Evolutionary conservation across 768 basidiomycete genomes (phyloP).

Genomic region (Cystofilobasidium capitatum): DNA sequence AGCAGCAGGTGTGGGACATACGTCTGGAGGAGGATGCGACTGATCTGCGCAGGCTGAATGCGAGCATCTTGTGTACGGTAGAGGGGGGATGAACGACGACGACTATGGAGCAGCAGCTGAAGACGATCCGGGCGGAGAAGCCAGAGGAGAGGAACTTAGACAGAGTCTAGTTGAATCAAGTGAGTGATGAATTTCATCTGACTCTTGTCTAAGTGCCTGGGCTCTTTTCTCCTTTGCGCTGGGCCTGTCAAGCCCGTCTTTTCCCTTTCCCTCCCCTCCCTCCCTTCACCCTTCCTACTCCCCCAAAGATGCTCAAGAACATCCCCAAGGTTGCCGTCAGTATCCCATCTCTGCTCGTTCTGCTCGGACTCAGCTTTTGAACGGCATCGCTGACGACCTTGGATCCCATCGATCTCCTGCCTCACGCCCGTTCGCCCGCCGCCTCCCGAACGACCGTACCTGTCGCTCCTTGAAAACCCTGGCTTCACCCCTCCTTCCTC

Average conservation of each 20-base stretch:
- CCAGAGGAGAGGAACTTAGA: too few species aligned
- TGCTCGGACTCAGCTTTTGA: not conserved
- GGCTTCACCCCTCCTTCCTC: not conserved
- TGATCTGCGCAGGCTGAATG: not conserved
- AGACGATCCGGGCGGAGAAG: too few species aligned
- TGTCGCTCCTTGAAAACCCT: not conserved
- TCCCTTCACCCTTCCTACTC: conserved; percentile 42
- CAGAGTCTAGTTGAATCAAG: too few species aligned
- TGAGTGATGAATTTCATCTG: too few species aligned
- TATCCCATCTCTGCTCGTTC: conserved; percentile 28
- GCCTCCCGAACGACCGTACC: not conserved
- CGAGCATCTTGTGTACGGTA: not conserved
- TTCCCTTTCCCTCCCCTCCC: conserved; percentile 47
- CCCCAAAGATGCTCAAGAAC: conserved; percentile 35
- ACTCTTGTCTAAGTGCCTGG: not conserved
- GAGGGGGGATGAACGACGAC: not conserved
- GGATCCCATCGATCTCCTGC: not conserved
- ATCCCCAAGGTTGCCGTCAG: conserved; percentile 35
- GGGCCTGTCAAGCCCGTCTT: conserved; percentile 15
- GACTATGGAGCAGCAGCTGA: too few species aligned
- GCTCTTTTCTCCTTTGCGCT: not conserved
- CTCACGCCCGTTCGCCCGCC: not conserved
- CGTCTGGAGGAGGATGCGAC: not conserved
- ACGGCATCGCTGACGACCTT: not conserved
- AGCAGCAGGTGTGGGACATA: not conserved